These are phyloP conservation scores for Picochlorum costavermella DNA, from an alignment of 139 green algal genomes.

Conservation along the genomic window DNA sequence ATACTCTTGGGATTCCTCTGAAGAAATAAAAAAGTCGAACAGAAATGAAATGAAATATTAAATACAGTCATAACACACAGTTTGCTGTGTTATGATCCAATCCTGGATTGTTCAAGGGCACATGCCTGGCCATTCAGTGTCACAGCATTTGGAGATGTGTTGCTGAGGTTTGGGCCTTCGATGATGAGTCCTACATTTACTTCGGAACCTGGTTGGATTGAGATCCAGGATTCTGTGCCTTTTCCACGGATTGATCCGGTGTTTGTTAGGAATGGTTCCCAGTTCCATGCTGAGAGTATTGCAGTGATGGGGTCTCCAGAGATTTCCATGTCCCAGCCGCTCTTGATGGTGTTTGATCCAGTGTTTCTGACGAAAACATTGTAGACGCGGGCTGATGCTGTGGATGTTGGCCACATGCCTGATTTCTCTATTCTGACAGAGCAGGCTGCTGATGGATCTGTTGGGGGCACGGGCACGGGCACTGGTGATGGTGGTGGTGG, in stretches of 20 bases:
- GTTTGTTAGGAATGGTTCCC: neutral
- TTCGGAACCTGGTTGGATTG: neutral
- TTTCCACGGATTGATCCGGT: neutral
- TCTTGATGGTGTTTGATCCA: neutral
- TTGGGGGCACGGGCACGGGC: neutral
- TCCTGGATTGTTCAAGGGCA: neutral
- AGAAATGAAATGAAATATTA: no score
- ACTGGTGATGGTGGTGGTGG: neutral
- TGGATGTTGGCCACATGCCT: neutral
- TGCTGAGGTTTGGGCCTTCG: neutral
- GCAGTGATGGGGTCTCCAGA: neutral
- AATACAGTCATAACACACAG: no score
- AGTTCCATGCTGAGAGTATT: neutral
- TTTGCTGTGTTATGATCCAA: neutral
- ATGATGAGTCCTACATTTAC: neutral
- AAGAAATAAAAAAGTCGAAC: no score
- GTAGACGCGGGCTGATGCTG: neutral
- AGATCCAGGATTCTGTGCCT: neutral
- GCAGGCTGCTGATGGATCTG: neutral
- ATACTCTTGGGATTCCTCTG: no score
- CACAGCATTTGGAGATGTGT: neutral
- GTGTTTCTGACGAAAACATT: neutral
- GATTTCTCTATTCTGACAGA: neutral
- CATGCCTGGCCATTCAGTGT: neutral
- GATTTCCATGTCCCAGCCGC: neutral